Conservation (phyloP, 148 eudicot genomes). For the Oxyria digyna region DNA sequence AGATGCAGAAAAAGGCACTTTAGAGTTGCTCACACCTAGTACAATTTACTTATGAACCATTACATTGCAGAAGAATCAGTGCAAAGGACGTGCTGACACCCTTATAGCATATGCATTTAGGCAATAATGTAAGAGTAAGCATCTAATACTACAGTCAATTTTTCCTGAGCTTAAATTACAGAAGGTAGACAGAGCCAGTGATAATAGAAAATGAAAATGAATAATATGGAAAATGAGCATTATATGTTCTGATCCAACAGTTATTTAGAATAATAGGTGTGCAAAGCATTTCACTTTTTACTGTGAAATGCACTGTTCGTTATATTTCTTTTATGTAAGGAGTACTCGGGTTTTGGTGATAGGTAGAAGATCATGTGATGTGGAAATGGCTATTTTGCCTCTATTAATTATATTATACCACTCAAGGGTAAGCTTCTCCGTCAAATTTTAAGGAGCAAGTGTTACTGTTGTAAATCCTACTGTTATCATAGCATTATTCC, state of each 20-base stretch:
- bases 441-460: background rate
- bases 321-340: background rate
- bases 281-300: background rate
- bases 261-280: background rate
- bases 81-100: conserved; percentile 2
- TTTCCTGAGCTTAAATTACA: background rate
- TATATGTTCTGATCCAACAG: background rate
- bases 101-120: background rate
- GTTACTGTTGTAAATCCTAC: background rate
- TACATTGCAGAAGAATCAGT: background rate
- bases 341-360: background rate
- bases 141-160: background rate
- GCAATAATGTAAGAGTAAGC: background rate
- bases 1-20: background rate
- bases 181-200: background rate
- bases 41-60: background rate
- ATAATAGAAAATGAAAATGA: background rate
- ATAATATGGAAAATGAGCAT: background rate
- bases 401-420: background rate
- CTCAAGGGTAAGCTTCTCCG: background rate
- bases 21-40: background rate
- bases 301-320: background rate
- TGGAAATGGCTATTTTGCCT: background rate
- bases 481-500: background rate
- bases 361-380: background rate